Evolutionary conservation across 2,329 filamentous ascomycete species (phyloP).

Genomic region (Trichoderma sp.): DNA sequence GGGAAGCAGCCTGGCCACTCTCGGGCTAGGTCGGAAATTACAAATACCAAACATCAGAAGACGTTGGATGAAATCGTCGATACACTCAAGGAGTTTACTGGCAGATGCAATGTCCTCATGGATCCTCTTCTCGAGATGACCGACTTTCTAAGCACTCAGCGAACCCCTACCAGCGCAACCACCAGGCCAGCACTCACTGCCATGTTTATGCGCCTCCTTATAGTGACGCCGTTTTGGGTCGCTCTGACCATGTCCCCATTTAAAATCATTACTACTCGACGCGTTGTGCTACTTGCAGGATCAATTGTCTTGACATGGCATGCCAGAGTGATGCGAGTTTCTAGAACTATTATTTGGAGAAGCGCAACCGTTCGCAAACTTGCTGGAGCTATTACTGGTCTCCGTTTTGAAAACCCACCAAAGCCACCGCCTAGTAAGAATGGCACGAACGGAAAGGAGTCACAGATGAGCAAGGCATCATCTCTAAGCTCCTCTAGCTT

Average conservation of each 20-base stretch:
- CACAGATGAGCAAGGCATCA: conserved; percentile 44
- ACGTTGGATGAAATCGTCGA: conserved; percentile 97
- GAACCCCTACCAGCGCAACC: conserved; percentile 85
- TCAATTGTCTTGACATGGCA: conserved; percentile 91
- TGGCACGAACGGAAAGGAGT: conserved; percentile 32
- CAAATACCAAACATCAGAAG: conserved; percentile 77
- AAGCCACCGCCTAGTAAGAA: conserved; percentile 27
- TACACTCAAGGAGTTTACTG: conserved; percentile 84
- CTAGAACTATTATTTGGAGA: conserved; percentile 85
- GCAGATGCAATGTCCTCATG: conserved; percentile 84
- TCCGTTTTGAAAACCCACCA: conserved; percentile 62
- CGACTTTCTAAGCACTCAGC: conserved; percentile 88
- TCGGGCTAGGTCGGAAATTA: conserved; percentile 53
- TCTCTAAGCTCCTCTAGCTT: conserved; percentile 26
- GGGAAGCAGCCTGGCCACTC: conserved; percentile 39
- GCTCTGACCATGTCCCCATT: conserved; percentile 77
- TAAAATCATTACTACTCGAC: conserved; percentile 79
- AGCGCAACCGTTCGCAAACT: conserved; percentile 70
- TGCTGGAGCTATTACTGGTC: conserved; percentile 72
- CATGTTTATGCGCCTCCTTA: conserved; percentile 82
- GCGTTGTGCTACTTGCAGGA: conserved; percentile 80
- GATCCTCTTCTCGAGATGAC: conserved; percentile 86
- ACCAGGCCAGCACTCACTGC: conserved; percentile 86
- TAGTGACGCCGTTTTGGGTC: conserved; percentile 87
- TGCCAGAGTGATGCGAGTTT: conserved; percentile 78